phyloP scores from a whole-genome alignment of 2,329 filamentous ascomycete species.

The Colletotrichum karsti region DNA sequence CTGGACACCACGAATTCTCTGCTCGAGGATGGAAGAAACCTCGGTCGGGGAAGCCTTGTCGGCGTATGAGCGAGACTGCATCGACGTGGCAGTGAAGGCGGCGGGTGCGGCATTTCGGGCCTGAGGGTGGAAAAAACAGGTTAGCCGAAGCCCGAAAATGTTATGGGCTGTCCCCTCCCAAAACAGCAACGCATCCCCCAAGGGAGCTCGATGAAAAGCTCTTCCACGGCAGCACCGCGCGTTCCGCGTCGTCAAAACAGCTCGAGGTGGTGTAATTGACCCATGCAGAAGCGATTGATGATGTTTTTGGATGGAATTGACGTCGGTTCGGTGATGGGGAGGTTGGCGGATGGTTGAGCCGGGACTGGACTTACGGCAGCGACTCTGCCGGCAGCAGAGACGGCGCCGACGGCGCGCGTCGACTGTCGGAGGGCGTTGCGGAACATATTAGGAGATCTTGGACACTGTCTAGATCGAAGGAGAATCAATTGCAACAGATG shows the following conservation, averaged over 20 bases:
- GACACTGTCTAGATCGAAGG: constrained; percentile 58
- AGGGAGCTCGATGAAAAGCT: constrained; percentile 46
- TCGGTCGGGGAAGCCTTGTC: constrained; percentile 97
- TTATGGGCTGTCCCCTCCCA: constrained; percentile 31
- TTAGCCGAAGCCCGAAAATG: constrained; percentile 64
- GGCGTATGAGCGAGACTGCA: constrained; percentile 85
- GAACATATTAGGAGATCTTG: constrained; percentile 81
- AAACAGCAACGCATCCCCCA: constrained; percentile 37
- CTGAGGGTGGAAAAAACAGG: constrained; percentile 65
- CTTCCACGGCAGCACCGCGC: constrained; percentile 27
- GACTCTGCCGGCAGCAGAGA: constrained; percentile 91
- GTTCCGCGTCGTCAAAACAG: constrained; percentile 45
- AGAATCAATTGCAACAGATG: constrained; percentile 70
- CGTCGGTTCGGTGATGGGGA: constrained; percentile 44
- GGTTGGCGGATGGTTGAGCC: constrained; percentile 35
- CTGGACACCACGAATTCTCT: constrained; percentile 97
- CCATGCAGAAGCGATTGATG: constrained; percentile 47
- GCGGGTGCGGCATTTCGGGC: constrained; percentile 86
- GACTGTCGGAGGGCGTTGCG: constrained; percentile 98
- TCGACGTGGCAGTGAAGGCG: constrained; percentile 74
- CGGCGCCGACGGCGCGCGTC: constrained; percentile 91
- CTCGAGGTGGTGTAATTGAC: constrained; percentile 41
- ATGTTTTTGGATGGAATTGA: constrained; percentile 55
- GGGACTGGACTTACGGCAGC: constrained; percentile 80
- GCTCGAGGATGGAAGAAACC: constrained; percentile 99